A percentile compares a stretch with the other conserved stretches of the same genome.
Conservation (phyloP, 176 grass and related monocot genomes). For the Typha latifolia region DNA sequence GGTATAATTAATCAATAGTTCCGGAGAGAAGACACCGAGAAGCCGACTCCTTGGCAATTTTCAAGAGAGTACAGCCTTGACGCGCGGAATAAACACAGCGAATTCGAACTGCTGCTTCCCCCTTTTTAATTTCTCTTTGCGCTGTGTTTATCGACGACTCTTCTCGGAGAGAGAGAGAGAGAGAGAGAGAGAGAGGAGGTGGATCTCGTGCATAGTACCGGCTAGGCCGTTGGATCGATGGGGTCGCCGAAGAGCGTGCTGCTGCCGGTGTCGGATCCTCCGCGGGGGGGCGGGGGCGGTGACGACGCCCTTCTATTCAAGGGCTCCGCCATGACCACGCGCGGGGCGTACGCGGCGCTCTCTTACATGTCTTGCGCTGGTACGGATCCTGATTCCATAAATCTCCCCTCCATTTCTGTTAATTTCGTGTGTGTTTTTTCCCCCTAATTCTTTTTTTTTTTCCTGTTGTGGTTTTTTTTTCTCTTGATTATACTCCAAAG, state of each 20-base stretch:
- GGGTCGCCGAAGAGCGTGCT: constrained; percentile 12
- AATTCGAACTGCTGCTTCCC: constrained; percentile 1
- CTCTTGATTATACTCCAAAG: not conserved
- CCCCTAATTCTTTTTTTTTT: not conserved
- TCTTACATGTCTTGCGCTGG: constrained; percentile 96
- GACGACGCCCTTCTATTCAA: constrained; percentile 56
- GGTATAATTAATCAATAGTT: too few species aligned
- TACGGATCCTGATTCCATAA: constrained; percentile 21
- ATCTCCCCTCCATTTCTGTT: not conserved
- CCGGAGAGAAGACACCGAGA: too few species aligned
- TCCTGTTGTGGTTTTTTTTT: not conserved
- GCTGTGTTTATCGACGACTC: too few species aligned
- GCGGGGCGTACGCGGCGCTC: constrained; percentile 66
- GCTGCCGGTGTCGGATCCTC: constrained; percentile 35
- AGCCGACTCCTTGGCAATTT: too few species aligned
- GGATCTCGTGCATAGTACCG: not conserved
- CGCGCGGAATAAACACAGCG: too few species aligned
- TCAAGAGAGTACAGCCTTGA: too few species aligned
- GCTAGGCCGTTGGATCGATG: not conserved
- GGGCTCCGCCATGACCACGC: constrained; percentile 76
- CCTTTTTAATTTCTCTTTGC: not conserved
- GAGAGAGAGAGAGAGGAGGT: not conserved
- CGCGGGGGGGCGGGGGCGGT: constrained; percentile 5
- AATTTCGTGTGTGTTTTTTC: not conserved
- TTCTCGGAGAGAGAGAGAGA: not conserved